Evolutionary conservation across 768 basidiomycete species (phyloP).

Genomic region (Filobasidium floriforme): DNA sequence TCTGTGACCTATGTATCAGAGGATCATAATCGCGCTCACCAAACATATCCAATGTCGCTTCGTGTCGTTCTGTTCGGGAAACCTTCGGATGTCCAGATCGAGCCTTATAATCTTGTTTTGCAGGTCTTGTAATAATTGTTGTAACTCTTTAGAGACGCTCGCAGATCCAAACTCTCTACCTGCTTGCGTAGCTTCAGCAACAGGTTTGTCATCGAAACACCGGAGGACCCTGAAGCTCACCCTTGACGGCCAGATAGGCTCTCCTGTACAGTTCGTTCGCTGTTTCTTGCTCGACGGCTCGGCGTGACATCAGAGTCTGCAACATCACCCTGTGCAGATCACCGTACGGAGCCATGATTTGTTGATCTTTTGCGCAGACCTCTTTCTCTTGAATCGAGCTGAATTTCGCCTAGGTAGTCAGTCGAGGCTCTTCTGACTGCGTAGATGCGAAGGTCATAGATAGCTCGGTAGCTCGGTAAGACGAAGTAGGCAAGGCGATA

Average conservation of each 20-base stretch:
- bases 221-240: conserved; percentile 23
- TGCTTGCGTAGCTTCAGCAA: too few relatives aligned
- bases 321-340: conserved; percentile 37
- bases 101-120: conserved; percentile 28
- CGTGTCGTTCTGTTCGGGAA: conserved; percentile 13
- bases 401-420: too few relatives aligned
- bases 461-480: not conserved
- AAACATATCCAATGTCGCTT: conserved; percentile 31
- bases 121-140: conserved; percentile 16
- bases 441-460: too few relatives aligned
- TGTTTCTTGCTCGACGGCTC: conserved; percentile 29
- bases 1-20: too few relatives aligned
- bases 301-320: conserved; percentile 35
- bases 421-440: too few relatives aligned
- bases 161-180: too few relatives aligned
- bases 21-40: too few relatives aligned
- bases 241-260: conserved; percentile 28
- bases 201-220: not conserved
- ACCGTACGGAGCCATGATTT: conserved; percentile 9
- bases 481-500: not conserved
- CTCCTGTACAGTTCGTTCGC: conserved; percentile 38
- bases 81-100: conserved; percentile 27
- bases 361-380: too few relatives aligned
- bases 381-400: too few relatives aligned
- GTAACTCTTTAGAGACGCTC: not conserved